Conservation (phyloP, 2,329 filamentous ascomycete species). For the Aureobasidium sp. region DNA sequence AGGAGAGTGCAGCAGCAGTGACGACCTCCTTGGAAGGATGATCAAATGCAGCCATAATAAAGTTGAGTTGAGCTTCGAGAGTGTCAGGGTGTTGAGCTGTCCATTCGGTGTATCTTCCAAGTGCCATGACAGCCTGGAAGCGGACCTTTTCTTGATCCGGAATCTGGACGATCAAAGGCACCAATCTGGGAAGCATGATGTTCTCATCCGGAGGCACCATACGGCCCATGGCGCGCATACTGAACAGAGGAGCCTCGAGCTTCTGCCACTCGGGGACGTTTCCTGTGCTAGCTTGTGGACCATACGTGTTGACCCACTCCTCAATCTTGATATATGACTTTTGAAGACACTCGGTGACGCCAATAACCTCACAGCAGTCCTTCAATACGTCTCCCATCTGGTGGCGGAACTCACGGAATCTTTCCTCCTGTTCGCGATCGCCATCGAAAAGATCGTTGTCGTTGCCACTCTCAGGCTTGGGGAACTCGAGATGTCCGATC, state of each 20-base stretch:
- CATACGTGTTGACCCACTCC: slow-evolving; percentile 79
- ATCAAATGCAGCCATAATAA: slow-evolving; percentile 88
- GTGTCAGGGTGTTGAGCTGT: slow-evolving; percentile 90
- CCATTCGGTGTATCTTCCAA: slow-evolving; percentile 97
- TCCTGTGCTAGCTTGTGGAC: slow-evolving; percentile 61
- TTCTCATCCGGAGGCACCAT: slow-evolving; percentile 90
- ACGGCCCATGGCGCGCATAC: slow-evolving; percentile 89
- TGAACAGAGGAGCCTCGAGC: slow-evolving; percentile 89
- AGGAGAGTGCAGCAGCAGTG: slow-evolving; percentile 81
- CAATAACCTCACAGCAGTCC: slow-evolving; percentile 93
- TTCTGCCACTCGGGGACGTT: slow-evolving; percentile 93
- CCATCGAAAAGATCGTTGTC: slow-evolving; percentile 87
- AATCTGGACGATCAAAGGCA: slow-evolving; percentile 88
- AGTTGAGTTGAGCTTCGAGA: slow-evolving; percentile 85
- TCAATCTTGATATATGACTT: slow-evolving; percentile 86
- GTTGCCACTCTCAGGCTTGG: slow-evolving; percentile 63
- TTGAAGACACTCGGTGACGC: slow-evolving; percentile 78
- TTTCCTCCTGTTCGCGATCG: slow-evolving; percentile 91
- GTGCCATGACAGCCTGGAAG: slow-evolving; percentile 95
- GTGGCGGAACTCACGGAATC: slow-evolving; percentile 93
- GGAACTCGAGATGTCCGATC: slow-evolving; percentile 83
- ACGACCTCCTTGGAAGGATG: slow-evolving; percentile 85
- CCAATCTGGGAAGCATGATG: slow-evolving; percentile 81
- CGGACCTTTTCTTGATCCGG: slow-evolving; percentile 96
- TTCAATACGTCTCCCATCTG: slow-evolving; percentile 97